Evolutionary conservation across 2,329 filamentous ascomycete genomes (phyloP).

Genomic region (Paraphoma sp.): DNA sequence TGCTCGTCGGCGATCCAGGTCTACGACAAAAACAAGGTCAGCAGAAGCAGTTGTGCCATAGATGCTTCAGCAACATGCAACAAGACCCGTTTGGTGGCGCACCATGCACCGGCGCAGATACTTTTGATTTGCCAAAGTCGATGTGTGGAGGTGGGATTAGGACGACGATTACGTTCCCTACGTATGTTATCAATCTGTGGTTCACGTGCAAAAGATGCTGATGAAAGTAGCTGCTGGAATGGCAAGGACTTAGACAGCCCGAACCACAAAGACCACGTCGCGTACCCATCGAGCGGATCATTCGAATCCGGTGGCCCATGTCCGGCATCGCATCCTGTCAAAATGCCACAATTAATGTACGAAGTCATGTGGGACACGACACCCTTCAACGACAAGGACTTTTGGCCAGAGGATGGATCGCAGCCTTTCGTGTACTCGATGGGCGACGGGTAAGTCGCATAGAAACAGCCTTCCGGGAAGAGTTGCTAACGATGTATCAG

Average conservation of each 20-base stretch:
- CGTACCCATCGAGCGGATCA: constrained; percentile 30
- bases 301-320: constrained; percentile 39
- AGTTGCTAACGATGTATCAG: neutral
- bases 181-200: constrained; percentile 29
- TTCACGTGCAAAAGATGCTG: too few relatives aligned
- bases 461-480: too few relatives aligned
- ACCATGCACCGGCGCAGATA: constrained; percentile 44
- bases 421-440: constrained; percentile 39
- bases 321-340: constrained; percentile 51
- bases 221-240: constrained; percentile 45
- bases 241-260: constrained; percentile 57
- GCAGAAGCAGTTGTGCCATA: constrained; percentile 51
- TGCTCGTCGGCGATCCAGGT: constrained; percentile 32
- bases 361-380: constrained; percentile 56
- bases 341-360: constrained; percentile 56
- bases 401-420: constrained; percentile 29
- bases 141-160: constrained; percentile 51
- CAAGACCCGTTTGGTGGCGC: constrained; percentile 48
- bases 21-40: constrained; percentile 21
- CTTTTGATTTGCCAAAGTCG: constrained; percentile 29
- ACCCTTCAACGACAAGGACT: constrained; percentile 28
- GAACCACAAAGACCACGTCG: constrained; percentile 63
- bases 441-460: constrained; percentile 41
- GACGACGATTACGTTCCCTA: constrained; percentile 57
- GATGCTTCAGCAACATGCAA: constrained; percentile 53